Conservation (phyloP, 2,329 filamentous ascomycete species). For the Talaromyces sp. region DNA sequence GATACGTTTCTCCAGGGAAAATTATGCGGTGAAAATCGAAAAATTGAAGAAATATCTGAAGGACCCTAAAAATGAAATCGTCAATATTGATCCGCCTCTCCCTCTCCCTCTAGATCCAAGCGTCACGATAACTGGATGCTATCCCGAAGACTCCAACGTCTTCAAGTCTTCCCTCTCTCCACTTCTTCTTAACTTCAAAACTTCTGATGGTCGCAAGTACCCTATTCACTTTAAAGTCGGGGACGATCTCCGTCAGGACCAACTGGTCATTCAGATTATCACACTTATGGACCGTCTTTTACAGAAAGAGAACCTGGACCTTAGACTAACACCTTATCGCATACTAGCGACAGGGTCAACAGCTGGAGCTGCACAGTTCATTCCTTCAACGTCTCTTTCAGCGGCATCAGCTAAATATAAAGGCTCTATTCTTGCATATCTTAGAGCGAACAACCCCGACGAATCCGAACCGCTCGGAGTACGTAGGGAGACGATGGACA, state of each 20-base stretch:
- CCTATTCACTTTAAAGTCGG: slow-evolving; percentile 96
- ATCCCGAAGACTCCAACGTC: slow-evolving; percentile 79
- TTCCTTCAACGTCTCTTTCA: slow-evolving; percentile 79
- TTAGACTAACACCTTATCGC: slow-evolving; percentile 92
- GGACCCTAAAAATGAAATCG: slow-evolving; percentile 85
- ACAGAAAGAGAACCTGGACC: slow-evolving; percentile 90
- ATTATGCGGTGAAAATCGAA: slow-evolving; percentile 75
- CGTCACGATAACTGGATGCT: slow-evolving; percentile 71
- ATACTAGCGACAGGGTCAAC: slow-evolving; percentile 88
- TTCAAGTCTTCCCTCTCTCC: slow-evolving; percentile 95
- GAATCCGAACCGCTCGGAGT: slow-evolving; percentile 75
- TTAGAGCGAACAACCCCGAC: slow-evolving; percentile 86
- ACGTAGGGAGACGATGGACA: slow-evolving; percentile 88
- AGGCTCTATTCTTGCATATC: slow-evolving; percentile 71
- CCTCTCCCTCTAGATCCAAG: slow-evolving; percentile 85
- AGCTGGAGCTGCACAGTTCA: slow-evolving; percentile 89
- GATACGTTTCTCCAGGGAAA: slow-evolving; percentile 73
- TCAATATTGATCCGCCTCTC: slow-evolving; percentile 77
- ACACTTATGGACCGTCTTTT: slow-evolving; percentile 95
- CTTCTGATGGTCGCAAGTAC: slow-evolving; percentile 70
- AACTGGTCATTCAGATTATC: slow-evolving; percentile 95
- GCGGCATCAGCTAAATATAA: slow-evolving; percentile 80
- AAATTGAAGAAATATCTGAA: slow-evolving; percentile 77
- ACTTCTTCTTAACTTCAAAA: slow-evolving; percentile 86
- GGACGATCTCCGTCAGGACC: slow-evolving; percentile 92